Evolutionary conservation across 345 rosid genomes (phyloP).

Genomic region (Citrus inodora): DNA sequence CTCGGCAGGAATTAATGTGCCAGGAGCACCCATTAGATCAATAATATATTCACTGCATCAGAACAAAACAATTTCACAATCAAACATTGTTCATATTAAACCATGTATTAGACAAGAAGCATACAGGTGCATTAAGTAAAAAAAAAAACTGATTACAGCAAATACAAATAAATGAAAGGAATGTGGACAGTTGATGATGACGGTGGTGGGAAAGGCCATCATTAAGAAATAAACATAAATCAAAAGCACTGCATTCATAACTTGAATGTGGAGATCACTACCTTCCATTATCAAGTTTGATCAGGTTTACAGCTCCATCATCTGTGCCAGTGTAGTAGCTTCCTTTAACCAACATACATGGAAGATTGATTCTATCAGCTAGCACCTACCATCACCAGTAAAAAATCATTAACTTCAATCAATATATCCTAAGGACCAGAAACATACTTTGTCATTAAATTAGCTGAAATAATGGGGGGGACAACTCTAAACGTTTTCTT

Average conservation of each 20-base stretch:
- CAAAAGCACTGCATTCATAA: constrained; percentile 8
- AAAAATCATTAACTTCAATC: constrained; percentile 22
- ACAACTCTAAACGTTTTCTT: neutral
- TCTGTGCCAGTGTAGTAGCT: constrained; percentile 98
- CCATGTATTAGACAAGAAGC: constrained; percentile 7
- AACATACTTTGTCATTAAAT: neutral
- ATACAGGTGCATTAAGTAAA: neutral
- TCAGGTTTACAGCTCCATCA: constrained; percentile 91
- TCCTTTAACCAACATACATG: constrained; percentile 92
- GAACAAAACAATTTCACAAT: constrained; percentile 19
- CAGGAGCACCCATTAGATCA: constrained; percentile 99
- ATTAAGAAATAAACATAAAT: neutral
- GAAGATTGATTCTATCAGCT: constrained; percentile 84
- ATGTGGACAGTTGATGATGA: no score
- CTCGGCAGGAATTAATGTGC: constrained; percentile 83
- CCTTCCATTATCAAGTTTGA: constrained; percentile 73
- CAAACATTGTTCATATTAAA: constrained; percentile 11
- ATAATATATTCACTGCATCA: constrained; percentile 83
- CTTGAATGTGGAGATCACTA: constrained; percentile 18
- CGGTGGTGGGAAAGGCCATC: neutral
- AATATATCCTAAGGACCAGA: neutral
- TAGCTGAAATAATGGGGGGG: neutral
- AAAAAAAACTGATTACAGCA: neutral
- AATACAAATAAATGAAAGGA: no score
- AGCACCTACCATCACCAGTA: constrained; percentile 56